These are phyloP conservation scores for Penicillium riverlandense DNA, from an alignment of 495 filamentous ascomycete species.

Conservation along the genomic window DNA sequence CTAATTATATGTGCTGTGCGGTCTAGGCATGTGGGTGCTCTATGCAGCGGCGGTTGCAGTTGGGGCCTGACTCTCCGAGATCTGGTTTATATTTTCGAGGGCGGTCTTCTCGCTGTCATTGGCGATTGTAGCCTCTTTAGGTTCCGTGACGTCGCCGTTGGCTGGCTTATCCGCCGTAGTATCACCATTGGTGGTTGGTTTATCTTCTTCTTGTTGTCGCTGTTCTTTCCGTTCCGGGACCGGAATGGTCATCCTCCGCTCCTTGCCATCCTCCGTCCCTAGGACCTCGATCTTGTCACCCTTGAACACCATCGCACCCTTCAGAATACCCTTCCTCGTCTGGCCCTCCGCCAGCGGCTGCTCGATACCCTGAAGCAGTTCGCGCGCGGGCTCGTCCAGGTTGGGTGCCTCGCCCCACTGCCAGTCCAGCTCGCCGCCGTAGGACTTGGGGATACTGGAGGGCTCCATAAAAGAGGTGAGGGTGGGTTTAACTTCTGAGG, in stretches of 20 bases:
- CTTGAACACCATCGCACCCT: slow-evolving; percentile 37
- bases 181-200: neutral
- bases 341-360: slow-evolving; percentile 20
- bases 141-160: too few relatives aligned
- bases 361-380: slow-evolving; percentile 36
- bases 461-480: slow-evolving; percentile 75
- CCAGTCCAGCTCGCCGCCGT: slow-evolving; percentile 78
- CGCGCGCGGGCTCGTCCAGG: slow-evolving; percentile 53
- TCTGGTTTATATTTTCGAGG: neutral
- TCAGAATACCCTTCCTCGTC: slow-evolving; percentile 24
- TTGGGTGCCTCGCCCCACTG: slow-evolving; percentile 65
- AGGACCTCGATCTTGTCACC: slow-evolving; percentile 30
- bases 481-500: slow-evolving; percentile 62
- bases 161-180: neutral
- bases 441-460: slow-evolving; percentile 71
- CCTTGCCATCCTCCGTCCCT: slow-evolving; percentile 34
- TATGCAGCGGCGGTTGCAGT: neutral
- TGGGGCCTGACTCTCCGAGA: neutral
- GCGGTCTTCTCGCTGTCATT: neutral
- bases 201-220: too few relatives aligned
- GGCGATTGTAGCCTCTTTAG: neutral
- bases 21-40: neutral
- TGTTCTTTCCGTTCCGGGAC: slow-evolving; percentile 8
- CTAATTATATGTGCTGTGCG: neutral
- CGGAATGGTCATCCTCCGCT: slow-evolving; percentile 25